Base-by-base conservation (phyloP, 306 rosid species). In the Glycyrrhiza uralensis region DNA sequence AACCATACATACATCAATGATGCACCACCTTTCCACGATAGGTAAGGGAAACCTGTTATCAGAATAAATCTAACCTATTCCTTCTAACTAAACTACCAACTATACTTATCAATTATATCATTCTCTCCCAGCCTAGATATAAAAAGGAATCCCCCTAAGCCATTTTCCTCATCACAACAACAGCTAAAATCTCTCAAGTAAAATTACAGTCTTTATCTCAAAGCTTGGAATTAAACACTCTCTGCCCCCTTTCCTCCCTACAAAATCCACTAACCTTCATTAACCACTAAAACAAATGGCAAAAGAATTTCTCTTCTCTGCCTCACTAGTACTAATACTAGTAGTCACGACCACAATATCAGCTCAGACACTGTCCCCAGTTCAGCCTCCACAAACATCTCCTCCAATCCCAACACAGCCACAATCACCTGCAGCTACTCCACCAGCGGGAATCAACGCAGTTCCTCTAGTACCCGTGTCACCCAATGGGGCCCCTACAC, bases 291-390 rank as follows among this genome's bases (percentile, higher is more conserved):
- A 22, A 22, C 72, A 32, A 59, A 77, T 19, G 77, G 76, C 42
- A 73, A 72, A 76, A 54, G 72, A 19, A 10, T 4, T 55, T 57
- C 60, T 76, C 10, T 26, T 84, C 68, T 56, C 64, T 5, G 30
- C 73, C 75, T 61, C 75, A 42, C 32, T 71, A 9, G 49, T 81
- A 15, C 44, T 79, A 32, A 32, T 79, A 39, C 4, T 71, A 24
- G 65, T 75, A 58, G 41, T 42, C 61, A 22, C 44, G 17, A 17
- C 22, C 81, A 50, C 60, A 14, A 10, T 33, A 13, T 47, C 52
- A 11, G 82, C 83, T 66, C 85, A 72, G 50, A 74, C 8, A 0
- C 78, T 74, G 7, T 74, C 78, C 6, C 78, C 79, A 5, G 80
- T 42, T 56, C 78, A 63, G 56, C 54, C 86, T 15, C 85, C 85